Conservation (phyloP, 164 flowering plant genomes). For the Macadamia tetraphylla region DNA sequence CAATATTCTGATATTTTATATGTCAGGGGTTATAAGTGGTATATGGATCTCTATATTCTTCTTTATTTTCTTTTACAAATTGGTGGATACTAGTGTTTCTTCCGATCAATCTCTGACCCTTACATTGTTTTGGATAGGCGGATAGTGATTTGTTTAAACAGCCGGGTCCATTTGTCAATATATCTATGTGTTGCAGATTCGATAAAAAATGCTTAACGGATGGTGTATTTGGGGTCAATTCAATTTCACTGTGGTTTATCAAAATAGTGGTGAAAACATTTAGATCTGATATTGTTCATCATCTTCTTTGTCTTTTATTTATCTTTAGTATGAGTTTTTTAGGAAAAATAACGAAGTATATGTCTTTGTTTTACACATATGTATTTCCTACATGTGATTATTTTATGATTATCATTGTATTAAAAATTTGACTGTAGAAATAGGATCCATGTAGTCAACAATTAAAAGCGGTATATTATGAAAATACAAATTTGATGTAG, state of each 20-base stretch:
- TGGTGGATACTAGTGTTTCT: not conserved
- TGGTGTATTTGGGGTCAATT: slow-evolving; percentile 85
- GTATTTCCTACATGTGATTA: too few relatives aligned
- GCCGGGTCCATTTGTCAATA: slow-evolving; percentile 73
- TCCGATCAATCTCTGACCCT: not conserved
- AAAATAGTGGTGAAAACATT: slow-evolving; percentile 45
- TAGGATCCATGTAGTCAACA: too few relatives aligned
- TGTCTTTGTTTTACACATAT: too few relatives aligned
- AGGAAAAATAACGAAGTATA: too few relatives aligned
- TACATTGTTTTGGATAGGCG: slow-evolving; percentile 40
- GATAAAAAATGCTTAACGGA: slow-evolving; percentile 51
- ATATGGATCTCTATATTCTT: not conserved
- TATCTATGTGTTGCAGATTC: slow-evolving; percentile 80
- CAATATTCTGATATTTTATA: slow-evolving; percentile 61
- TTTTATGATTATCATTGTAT: too few relatives aligned
- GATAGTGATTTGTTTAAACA: slow-evolving; percentile 66
- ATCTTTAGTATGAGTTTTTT: too few relatives aligned
- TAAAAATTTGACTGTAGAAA: too few relatives aligned
- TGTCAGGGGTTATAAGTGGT: slow-evolving; percentile 77
- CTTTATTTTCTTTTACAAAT: not conserved
- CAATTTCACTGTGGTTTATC: slow-evolving; percentile 68
- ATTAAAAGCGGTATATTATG: too few relatives aligned
- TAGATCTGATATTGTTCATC: slow-evolving; percentile 47
- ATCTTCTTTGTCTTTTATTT: not conserved
- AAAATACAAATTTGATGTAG: too few relatives aligned